Evolutionary conservation across 1,139 yeast species (phyloP).

Genomic region (Sugiyamaella castrensis): DNA sequence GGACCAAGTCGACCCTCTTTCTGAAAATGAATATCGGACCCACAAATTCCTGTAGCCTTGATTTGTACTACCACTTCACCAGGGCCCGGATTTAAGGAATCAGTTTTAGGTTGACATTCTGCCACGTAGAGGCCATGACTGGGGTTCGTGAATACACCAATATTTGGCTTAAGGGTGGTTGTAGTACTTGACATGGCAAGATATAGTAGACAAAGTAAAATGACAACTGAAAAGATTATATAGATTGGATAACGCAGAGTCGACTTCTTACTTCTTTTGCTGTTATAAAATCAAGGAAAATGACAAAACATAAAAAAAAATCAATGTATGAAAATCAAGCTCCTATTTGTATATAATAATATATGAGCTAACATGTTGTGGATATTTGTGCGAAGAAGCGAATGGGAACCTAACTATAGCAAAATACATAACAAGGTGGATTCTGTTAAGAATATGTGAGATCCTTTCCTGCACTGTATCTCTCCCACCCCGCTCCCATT

Average conservation of each 20-base stretch:
- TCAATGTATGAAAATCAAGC: no score
- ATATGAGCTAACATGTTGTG: no score
- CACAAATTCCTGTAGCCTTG: slow-evolving; percentile 78
- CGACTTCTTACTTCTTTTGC: not conserved
- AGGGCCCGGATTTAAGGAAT: slow-evolving; percentile 38
- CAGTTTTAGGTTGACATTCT: slow-evolving; percentile 37
- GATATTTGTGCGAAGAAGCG: no score
- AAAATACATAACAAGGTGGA: no score
- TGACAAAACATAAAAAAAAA: not conserved
- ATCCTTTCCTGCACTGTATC: no score
- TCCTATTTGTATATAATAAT: no score
- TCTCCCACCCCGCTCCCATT: no score
- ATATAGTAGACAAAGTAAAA: not conserved
- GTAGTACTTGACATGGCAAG: slow-evolving; percentile 5
- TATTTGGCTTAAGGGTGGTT: slow-evolving; percentile 25
- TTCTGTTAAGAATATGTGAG: no score
- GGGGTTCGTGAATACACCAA: slow-evolving; percentile 41
- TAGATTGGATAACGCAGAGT: slow-evolving; percentile 1
- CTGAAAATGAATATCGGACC: slow-evolving; percentile 83
- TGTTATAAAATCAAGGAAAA: not conserved
- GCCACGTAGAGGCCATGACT: slow-evolving; percentile 38
- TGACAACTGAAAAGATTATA: not conserved
- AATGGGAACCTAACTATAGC: no score
- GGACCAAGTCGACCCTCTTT: slow-evolving; percentile 80
- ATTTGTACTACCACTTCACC: slow-evolving; percentile 48